Conservation (phyloP, 2,329 filamentous ascomycete genomes). For the Monilinia vaccinii-corymbosi region DNA sequence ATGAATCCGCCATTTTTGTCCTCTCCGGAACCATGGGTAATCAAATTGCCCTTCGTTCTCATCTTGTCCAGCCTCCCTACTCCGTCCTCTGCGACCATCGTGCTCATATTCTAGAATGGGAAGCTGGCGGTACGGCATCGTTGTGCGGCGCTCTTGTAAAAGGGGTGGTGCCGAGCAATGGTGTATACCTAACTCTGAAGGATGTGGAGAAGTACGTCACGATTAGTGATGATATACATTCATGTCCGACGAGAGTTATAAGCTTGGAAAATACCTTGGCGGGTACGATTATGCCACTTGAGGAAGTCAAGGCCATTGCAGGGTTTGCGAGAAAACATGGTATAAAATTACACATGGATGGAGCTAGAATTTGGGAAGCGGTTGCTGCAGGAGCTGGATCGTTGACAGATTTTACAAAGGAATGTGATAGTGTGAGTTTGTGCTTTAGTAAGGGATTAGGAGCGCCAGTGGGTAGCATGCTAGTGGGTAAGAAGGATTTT, state of each 20-base stretch:
- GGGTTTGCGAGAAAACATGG: constrained; percentile 55
- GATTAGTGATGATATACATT: constrained; percentile 61
- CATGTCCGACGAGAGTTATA: constrained; percentile 72
- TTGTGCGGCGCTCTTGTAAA: constrained; percentile 64
- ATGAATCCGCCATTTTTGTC: constrained; percentile 71
- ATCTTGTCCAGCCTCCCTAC: constrained; percentile 72
- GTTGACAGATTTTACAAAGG: constrained; percentile 55
- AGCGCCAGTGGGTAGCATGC: constrained; percentile 68
- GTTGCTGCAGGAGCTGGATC: constrained; percentile 60
- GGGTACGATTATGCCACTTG: constrained; percentile 69
- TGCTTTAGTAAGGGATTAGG: constrained; percentile 80
- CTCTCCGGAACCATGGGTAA: constrained; percentile 93
- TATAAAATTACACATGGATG: constrained; percentile 69
- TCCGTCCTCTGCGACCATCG: constrained; percentile 70
- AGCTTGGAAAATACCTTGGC: constrained; percentile 79
- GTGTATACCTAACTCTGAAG: constrained; percentile 46
- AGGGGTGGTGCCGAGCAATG: constrained; percentile 59
- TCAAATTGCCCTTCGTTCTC: constrained; percentile 70
- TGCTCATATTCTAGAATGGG: constrained; percentile 64
- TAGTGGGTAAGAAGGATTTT: constrained; percentile 50
- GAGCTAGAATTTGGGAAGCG: constrained; percentile 75
- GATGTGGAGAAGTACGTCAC: constrained; percentile 61
- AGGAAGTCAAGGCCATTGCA: constrained; percentile 60
- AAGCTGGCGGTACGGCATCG: constrained; percentile 55
- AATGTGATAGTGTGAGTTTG: constrained; percentile 66